phyloP scores from a whole-genome alignment of 805 yeast genomes.

The Candida ovalis region DNA sequence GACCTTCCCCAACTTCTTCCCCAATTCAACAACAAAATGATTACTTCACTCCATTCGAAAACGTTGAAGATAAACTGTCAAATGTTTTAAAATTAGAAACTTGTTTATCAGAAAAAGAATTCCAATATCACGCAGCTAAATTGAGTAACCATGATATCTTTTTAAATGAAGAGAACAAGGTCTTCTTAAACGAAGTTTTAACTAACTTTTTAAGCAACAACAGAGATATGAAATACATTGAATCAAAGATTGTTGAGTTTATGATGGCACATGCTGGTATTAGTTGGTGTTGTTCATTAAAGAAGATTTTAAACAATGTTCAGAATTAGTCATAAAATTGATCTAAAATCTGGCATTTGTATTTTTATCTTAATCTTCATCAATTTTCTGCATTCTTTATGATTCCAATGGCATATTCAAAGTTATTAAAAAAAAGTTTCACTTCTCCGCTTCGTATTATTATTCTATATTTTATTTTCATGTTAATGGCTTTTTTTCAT shows the following conservation, averaged over 20 bases:
- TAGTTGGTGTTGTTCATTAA: conserved; percentile 65
- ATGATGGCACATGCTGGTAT: conserved; percentile 57
- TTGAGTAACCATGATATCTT: conserved; percentile 26
- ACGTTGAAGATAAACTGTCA: conserved; percentile 17
- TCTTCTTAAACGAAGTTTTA: conserved; percentile 25
- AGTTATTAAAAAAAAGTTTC: neutral
- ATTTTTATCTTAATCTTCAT: neutral
- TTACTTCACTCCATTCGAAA: neutral
- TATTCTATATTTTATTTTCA: neutral
- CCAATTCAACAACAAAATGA: conserved; percentile 3
- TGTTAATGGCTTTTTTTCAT: neutral
- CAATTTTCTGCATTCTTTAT: neutral
- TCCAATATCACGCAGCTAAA: conserved; percentile 40
- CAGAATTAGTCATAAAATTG: neutral
- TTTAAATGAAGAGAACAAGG: conserved; percentile 26
- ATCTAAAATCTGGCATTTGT: neutral
- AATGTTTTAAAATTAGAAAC: conserved; percentile 27
- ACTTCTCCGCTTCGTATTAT: neutral
- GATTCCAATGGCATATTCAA: neutral
- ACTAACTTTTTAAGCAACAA: conserved; percentile 19
- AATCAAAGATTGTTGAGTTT: conserved; percentile 41
- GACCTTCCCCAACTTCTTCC: neutral
- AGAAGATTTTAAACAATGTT: conserved; percentile 46
- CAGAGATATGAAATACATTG: conserved; percentile 16
- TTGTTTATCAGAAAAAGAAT: conserved; percentile 38